These are phyloP conservation scores for Boletus tomentosulus DNA, from an alignment of 768 basidiomycete genomes.

Conservation along the genomic window DNA sequence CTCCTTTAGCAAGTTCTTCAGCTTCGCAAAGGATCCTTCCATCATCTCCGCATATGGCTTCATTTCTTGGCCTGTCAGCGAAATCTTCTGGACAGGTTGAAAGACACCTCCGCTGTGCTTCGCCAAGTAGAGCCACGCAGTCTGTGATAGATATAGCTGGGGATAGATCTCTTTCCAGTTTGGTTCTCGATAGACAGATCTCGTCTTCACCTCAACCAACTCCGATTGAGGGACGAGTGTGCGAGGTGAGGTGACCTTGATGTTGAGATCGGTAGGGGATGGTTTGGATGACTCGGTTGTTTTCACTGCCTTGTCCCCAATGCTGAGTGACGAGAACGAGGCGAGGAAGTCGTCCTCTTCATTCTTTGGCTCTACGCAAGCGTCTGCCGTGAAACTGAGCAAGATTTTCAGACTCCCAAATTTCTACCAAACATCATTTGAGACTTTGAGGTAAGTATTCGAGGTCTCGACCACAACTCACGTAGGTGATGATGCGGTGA, in stretches of 20 bases:
- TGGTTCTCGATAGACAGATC: slow-evolving; percentile 26
- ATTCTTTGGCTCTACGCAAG: slow-evolving; percentile 16
- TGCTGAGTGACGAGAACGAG: slow-evolving; percentile 23
- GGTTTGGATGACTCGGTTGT: background rate
- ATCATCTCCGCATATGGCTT: slow-evolving; percentile 16
- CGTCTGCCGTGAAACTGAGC: slow-evolving; percentile 58
- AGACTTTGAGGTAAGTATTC: background rate
- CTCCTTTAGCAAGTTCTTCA: slow-evolving; percentile 25
- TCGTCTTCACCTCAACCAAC: slow-evolving; percentile 36
- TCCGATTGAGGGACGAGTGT: slow-evolving; percentile 33
- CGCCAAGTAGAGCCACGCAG: slow-evolving; percentile 55
- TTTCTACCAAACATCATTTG: slow-evolving; percentile 36
- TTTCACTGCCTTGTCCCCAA: slow-evolving; percentile 6
- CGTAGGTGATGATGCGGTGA: slow-evolving; percentile 60
- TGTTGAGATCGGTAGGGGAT: slow-evolving; percentile 6
- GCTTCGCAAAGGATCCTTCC: slow-evolving; percentile 21
- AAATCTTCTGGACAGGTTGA: slow-evolving; percentile 42
- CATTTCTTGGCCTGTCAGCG: slow-evolving; percentile 32
- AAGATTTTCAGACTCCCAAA: slow-evolving; percentile 55
- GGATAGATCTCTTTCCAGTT: slow-evolving; percentile 62
- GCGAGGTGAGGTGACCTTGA: slow-evolving; percentile 25
- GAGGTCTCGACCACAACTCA: slow-evolving; percentile 30
- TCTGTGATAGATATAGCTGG: slow-evolving; percentile 69
- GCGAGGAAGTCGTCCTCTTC: slow-evolving; percentile 24
- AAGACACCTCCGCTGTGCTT: slow-evolving; percentile 56